These are phyloP conservation scores for Nigrospora osmanthi DNA, from an alignment of 2,329 filamentous ascomycete genomes.

Conservation along the genomic window DNA sequence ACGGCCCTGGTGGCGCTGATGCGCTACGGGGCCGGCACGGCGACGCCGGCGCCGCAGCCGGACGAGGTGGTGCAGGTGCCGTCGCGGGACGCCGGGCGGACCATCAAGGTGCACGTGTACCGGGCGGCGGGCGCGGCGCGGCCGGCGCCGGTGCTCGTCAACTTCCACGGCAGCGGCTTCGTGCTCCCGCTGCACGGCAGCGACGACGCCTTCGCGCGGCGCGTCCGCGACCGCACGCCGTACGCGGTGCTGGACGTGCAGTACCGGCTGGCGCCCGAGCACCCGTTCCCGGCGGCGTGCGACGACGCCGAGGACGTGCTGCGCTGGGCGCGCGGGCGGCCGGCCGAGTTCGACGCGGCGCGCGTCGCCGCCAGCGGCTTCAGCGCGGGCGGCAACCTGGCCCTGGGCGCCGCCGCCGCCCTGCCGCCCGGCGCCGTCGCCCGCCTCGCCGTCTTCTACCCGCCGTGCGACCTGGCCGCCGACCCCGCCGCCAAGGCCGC, in stretches of 20 bases:
- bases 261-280: constrained; percentile 31
- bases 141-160: constrained; percentile 21
- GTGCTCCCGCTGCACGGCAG: constrained; percentile 26
- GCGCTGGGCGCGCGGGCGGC: constrained; percentile 10
- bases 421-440: constrained; percentile 35
- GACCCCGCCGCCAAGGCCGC: constrained; percentile 18
- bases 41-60: background rate
- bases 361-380: constrained; percentile 36
- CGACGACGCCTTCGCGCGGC: constrained; percentile 28
- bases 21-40: no score
- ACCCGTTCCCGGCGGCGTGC: constrained; percentile 26
- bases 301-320: constrained; percentile 28
- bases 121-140: constrained; percentile 1
- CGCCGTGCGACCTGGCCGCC: constrained; percentile 22
- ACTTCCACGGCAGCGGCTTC: constrained; percentile 27
- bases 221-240: constrained; percentile 16
- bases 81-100: constrained; percentile 15
- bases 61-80: constrained; percentile 10
- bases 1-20: no score
- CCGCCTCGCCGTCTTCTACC: constrained; percentile 39
- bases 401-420: constrained; percentile 19
- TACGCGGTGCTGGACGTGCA: constrained; percentile 21
- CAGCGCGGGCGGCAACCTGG: constrained; percentile 36
- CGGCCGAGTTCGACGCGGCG: constrained; percentile 19
- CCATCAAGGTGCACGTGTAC: constrained; percentile 21